These are phyloP conservation scores for Teratosphaeria gauchensis DNA, from an alignment of 2,329 filamentous ascomycete species.

Conservation along the genomic window DNA sequence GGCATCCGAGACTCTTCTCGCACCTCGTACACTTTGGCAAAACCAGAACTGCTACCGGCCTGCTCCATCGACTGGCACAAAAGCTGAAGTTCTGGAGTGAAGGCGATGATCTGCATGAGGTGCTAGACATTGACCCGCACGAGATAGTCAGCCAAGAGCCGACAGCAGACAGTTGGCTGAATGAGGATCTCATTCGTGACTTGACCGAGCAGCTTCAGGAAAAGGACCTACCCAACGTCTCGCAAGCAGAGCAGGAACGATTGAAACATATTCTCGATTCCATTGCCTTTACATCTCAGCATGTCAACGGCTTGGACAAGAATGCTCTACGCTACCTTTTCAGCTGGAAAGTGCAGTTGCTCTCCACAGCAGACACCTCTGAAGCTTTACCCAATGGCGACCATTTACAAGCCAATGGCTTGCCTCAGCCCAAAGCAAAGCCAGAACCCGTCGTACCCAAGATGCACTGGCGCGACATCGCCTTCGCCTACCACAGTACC, in stretches of 20 bases:
- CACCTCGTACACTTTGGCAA: constrained; percentile 82
- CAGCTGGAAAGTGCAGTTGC: constrained; percentile 20
- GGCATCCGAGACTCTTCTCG: constrained; percentile 82
- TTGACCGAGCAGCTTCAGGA: constrained; percentile 29
- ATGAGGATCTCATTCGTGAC: constrained; percentile 13
- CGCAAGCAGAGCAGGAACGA: constrained; percentile 15
- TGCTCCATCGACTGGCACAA: constrained; percentile 63
- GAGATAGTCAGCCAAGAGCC: constrained; percentile 13
- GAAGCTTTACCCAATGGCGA: neutral
- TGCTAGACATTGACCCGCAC: constrained; percentile 42
- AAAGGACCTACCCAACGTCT: constrained; percentile 38
- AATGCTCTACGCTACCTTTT: constrained; percentile 24
- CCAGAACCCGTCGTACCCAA: constrained; percentile 11
- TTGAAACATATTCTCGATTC: constrained; percentile 17
- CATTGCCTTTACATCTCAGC: constrained; percentile 16
- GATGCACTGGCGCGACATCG: constrained; percentile 65
- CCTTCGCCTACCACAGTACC: constrained; percentile 73
- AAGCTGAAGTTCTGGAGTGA: constrained; percentile 74
- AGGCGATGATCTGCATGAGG: constrained; percentile 70
- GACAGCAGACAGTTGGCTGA: constrained; percentile 25
- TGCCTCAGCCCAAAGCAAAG: neutral
- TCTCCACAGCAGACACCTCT: constrained; percentile 2
- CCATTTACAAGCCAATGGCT: constrained; percentile 7
- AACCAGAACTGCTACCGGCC: constrained; percentile 56
- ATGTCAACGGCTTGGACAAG: constrained; percentile 17